A percentile compares a stretch with the other conserved stretches of the same genome.
phyloP scores from a whole-genome alignment of 805 yeast genomes.

The Vanderwaltozyma verrucispora region DNA sequence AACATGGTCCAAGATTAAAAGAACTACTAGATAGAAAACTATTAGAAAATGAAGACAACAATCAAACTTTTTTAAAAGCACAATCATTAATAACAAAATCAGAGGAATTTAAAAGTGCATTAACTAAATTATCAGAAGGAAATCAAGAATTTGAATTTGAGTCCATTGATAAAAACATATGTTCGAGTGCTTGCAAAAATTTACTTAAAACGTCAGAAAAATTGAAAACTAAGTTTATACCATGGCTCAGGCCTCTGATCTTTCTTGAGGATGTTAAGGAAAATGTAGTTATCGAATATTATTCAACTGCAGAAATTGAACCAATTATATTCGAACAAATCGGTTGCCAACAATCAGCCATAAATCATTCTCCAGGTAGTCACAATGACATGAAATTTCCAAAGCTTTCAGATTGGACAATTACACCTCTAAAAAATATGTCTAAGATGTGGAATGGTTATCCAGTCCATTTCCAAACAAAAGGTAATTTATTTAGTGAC shows the following conservation, averaged over 20 bases:
- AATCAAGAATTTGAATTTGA: too few relatives aligned
- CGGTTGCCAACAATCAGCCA: too few relatives aligned
- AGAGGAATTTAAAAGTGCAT: too few relatives aligned
- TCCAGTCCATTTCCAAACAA: constrained; percentile 48
- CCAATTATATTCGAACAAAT: not conserved
- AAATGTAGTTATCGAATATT: not conserved
- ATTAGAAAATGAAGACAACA: not conserved
- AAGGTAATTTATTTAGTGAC: constrained; percentile 31
- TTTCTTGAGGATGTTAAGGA: too few relatives aligned
- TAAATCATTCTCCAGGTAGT: not conserved
- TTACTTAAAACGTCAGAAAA: too few relatives aligned
- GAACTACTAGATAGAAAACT: constrained; percentile 23
- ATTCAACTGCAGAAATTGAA: not conserved
- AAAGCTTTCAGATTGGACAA: constrained; percentile 8
- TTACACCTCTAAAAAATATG: constrained; percentile 13
- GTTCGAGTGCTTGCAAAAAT: too few relatives aligned
- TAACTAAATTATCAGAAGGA: too few relatives aligned
- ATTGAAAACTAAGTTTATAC: too few relatives aligned
- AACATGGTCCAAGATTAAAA: constrained; percentile 33
- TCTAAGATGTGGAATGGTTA: constrained; percentile 45
- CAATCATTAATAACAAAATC: too few relatives aligned
- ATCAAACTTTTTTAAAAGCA: not conserved
- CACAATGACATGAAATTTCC: not conserved
- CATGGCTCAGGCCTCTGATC: too few relatives aligned
- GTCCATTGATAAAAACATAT: too few relatives aligned